Evolutionary conservation across 139 green algal species (phyloP).

Genomic region (Chlamydomonas sphaeroides): DNA sequence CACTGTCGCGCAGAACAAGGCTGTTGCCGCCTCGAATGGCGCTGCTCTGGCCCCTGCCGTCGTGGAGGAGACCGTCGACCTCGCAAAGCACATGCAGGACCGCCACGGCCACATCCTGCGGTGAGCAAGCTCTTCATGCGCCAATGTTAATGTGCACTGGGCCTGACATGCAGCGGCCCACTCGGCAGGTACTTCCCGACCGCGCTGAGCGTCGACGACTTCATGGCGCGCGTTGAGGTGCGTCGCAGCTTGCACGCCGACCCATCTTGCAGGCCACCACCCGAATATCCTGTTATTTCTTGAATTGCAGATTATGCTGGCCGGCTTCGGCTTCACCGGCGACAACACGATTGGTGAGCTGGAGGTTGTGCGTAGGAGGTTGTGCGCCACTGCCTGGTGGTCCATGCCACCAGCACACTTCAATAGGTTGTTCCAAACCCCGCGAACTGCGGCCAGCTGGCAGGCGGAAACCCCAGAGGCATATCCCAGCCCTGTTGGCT

Average conservation of each 20-base stretch:
- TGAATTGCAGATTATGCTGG: slow-evolving; percentile 63
- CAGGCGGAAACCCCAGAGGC: too few relatives aligned
- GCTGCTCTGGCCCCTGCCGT: neutral
- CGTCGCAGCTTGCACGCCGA: neutral
- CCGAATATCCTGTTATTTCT: neutral
- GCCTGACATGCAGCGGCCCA: too few relatives aligned
- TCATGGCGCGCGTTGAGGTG: slow-evolving; percentile 77
- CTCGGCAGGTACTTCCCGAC: slow-evolving; percentile 71
- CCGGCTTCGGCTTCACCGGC: slow-evolving; percentile 74
- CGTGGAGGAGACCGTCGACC: neutral
- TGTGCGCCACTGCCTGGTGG: too few relatives aligned
- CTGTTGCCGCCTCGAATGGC: slow-evolving; percentile 11
- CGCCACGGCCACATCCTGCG: slow-evolving; percentile 29
- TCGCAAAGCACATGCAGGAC: slow-evolving; percentile 35
- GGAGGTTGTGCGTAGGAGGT: neutral
- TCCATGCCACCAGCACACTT: too few relatives aligned
- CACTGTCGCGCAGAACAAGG: slow-evolving; percentile 2
- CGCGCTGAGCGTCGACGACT: slow-evolving; percentile 82
- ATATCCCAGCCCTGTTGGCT: neutral
- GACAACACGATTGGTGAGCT: slow-evolving; percentile 84
- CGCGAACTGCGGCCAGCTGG: too few relatives aligned
- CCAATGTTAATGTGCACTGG: too few relatives aligned
- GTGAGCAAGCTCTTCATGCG: neutral
- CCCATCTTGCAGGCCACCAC: neutral
- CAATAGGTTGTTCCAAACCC: too few relatives aligned